Percentiles rank a stretch among this genome's conserved stretches.
Evolutionary conservation across 352 stramenopile species (phyloP).

Genomic region (Phytophthora multivora): DNA sequence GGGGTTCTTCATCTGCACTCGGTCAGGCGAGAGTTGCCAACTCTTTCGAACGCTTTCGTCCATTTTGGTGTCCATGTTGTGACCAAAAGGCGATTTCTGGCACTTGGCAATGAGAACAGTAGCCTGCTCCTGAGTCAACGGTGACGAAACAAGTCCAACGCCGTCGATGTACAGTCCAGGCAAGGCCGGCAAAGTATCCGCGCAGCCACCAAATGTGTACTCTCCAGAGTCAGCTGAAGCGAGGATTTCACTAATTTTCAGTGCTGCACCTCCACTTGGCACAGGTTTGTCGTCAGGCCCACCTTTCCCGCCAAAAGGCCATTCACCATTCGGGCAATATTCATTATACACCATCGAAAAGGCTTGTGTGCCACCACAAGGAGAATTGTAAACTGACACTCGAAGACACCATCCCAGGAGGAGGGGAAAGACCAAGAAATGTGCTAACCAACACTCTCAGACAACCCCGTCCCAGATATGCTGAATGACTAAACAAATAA

Average conservation of each 20-base stretch:
- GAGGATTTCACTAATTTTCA: not conserved
- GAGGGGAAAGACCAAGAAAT: no score
- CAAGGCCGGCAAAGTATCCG: not conserved
- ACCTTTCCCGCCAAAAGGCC: not conserved
- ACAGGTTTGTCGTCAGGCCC: not conserved
- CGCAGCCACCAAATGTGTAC: not conserved
- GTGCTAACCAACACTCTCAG: no score
- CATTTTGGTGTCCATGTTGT: conserved; percentile 25
- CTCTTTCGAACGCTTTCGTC: conserved; percentile 29
- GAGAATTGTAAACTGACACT: no score
- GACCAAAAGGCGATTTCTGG: conserved; percentile 34
- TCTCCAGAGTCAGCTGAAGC: not conserved
- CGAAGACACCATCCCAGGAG: no score
- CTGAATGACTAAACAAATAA: no score
- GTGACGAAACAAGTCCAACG: not conserved
- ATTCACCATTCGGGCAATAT: not conserved
- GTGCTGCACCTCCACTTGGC: not conserved
- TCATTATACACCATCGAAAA: no score
- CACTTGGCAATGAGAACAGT: conserved; percentile 1
- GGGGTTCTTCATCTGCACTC: conserved; percentile 17
- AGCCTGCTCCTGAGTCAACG: not conserved
- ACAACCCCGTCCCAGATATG: no score
- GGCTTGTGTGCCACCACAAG: no score
- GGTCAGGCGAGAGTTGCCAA: conserved; percentile 22
- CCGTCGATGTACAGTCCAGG: not conserved